Conservation (phyloP, 2,329 filamentous ascomycete genomes). For the Pyricularia sp. region DNA sequence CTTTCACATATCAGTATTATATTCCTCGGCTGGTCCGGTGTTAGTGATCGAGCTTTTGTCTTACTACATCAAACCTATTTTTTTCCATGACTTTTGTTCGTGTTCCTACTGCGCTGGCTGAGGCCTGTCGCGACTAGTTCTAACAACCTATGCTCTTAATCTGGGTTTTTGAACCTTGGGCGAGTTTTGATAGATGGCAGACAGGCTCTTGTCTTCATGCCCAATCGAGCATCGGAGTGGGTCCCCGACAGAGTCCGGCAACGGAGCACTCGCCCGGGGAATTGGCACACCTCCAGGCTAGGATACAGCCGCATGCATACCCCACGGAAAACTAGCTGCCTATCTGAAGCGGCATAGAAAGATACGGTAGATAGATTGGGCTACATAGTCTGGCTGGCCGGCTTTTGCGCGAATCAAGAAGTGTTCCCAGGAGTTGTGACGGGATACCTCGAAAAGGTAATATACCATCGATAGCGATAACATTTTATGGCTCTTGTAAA, state of each 20-base stretch:
- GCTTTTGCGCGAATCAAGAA: not conserved
- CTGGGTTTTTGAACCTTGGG: no score
- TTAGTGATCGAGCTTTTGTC: conserved; percentile 2
- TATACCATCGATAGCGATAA: not conserved
- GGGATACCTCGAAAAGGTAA: not conserved
- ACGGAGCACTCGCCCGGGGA: not conserved
- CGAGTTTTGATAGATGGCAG: not conserved
- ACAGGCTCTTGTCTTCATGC: not conserved
- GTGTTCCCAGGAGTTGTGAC: not conserved
- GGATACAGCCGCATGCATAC: not conserved
- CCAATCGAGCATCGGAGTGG: not conserved
- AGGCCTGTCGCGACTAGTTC: not conserved
- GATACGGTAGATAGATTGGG: not conserved
- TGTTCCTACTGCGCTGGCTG: not conserved
- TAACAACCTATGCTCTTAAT: not conserved
- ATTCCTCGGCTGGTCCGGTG: conserved; percentile 14
- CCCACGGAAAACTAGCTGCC: not conserved
- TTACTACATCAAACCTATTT: not conserved
- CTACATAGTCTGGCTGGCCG: not conserved
- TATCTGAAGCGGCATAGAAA: not conserved
- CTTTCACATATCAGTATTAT: not conserved
- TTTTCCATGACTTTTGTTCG: no score
- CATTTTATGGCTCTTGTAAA: not conserved
- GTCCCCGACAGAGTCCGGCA: not conserved
- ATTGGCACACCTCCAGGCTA: not conserved